Percentiles rank a stretch among this genome's conserved stretches.
These are phyloP conservation scores for Lecanosticta acicola DNA, from an alignment of 2,329 filamentous ascomycete species.

Conservation along the genomic window DNA sequence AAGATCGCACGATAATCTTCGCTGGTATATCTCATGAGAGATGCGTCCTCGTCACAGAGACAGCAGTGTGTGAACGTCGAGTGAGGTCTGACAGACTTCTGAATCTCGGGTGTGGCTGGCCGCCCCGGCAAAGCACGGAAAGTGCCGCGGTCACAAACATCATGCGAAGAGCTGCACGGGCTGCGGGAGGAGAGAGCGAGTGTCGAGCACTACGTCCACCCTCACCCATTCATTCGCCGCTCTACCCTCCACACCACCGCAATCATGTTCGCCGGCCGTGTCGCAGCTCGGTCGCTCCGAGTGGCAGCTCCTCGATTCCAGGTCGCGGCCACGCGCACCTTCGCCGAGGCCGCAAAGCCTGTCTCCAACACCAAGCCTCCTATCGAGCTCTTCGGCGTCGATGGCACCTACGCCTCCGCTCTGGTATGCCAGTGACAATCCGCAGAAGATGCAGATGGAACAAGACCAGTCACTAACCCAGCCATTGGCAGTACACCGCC, in stretches of 20 bases:
- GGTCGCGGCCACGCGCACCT: conserved; percentile 63
- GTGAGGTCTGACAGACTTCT: not conserved
- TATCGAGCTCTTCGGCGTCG: conserved; percentile 86
- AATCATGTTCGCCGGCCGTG: conserved; percentile 53
- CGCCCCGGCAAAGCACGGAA: too few species aligned
- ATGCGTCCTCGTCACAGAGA: too few species aligned
- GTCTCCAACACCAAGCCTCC: conserved; percentile 71
- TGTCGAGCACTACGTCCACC: conserved; percentile 7
- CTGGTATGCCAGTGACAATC: conserved; percentile 62
- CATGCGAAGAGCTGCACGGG: not conserved
- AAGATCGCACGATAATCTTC: too few species aligned
- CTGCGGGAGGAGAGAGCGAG: not conserved
- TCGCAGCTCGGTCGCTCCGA: conserved; percentile 53
- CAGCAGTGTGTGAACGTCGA: not conserved
- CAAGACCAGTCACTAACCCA: conserved; percentile 4
- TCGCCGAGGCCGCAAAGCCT: conserved; percentile 56
- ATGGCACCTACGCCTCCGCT: conserved; percentile 97
- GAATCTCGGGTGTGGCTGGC: too few species aligned
- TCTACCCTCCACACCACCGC: conserved; percentile 18
- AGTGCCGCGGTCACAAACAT: not conserved
- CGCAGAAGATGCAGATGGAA: not conserved
- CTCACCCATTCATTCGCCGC: conserved; percentile 4
- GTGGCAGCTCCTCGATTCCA: conserved; percentile 55
- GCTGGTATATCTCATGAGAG: too few species aligned
- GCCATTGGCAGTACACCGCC: conserved; percentile 73